Evolutionary conservation across 2,329 filamentous ascomycete species (phyloP).

Genomic region (Cladophialophora immunda): DNA sequence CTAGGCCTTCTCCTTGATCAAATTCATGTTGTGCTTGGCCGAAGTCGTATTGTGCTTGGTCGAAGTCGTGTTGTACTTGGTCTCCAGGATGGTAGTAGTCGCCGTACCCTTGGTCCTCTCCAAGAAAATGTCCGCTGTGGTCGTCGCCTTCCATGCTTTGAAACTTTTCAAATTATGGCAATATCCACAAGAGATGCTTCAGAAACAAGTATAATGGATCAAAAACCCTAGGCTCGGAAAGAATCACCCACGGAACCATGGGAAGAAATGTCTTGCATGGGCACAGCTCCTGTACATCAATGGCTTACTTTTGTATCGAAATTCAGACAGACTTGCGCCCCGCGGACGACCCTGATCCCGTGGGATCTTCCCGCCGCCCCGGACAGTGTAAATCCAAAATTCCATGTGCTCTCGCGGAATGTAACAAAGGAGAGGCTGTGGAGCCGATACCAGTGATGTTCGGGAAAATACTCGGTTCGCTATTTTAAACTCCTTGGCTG

Average conservation of each 20-base stretch:
- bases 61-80: neutral
- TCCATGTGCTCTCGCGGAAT: neutral
- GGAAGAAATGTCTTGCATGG: neutral
- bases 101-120: neutral
- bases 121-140: neutral
- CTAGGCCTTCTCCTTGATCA: neutral
- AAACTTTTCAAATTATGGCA: neutral
- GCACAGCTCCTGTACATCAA: neutral
- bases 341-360: neutral
- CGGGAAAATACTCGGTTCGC: neutral
- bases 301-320: slow-evolving; percentile 1
- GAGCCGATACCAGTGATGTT: too few relatives aligned
- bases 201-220: neutral
- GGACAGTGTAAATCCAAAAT: neutral
- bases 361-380: neutral
- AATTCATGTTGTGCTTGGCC: neutral
- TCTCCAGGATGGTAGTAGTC: neutral
- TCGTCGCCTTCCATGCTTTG: neutral
- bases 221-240: neutral
- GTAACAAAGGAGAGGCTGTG: too few relatives aligned
- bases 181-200: neutral
- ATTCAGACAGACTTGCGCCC: neutral
- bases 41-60: neutral
- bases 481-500: neutral
- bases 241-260: neutral